phyloP scores from a whole-genome alignment of 257 asterid species.

The Solanum acaule region DNA sequence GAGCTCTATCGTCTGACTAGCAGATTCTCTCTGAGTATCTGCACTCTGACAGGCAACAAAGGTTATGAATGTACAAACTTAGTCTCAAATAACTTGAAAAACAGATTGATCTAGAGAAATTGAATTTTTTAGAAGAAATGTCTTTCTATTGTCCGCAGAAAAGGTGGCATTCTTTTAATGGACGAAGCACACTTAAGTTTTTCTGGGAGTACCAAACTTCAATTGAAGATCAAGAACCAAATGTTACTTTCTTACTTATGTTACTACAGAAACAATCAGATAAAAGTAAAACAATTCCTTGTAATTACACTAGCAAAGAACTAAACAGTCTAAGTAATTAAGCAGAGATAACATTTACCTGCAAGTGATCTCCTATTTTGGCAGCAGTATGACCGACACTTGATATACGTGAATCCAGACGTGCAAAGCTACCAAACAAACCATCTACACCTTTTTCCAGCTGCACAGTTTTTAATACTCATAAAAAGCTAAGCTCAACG shows the following conservation, averaged over 20 bases:
- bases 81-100: background rate
- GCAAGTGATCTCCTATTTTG: conserved; percentile 96
- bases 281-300: background rate
- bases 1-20: conserved; percentile 96
- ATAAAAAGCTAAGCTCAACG: background rate
- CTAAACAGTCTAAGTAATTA: background rate
- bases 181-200: background rate
- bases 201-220: background rate
- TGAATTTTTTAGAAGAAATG: background rate
- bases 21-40: conserved; percentile 97
- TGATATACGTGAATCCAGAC: conserved; percentile 95
- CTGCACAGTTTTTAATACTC: conserved; percentile 32
- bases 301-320: background rate
- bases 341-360: conserved; percentile 27
- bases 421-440: conserved; percentile 85
- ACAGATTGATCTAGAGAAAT: background rate
- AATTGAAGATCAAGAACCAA: background rate
- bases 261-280: background rate
- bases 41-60: conserved; percentile 57
- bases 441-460: conserved; percentile 99
- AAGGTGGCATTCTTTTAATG: background rate
- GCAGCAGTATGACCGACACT: conserved; percentile 99
- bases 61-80: background rate
- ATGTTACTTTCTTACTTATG: background rate
- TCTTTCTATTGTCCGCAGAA: background rate